Percentiles rank a stretch among this genome's conserved stretches.
Conservation (phyloP, 768 basidiomycete genomes). For the Suillus lakei region DNA sequence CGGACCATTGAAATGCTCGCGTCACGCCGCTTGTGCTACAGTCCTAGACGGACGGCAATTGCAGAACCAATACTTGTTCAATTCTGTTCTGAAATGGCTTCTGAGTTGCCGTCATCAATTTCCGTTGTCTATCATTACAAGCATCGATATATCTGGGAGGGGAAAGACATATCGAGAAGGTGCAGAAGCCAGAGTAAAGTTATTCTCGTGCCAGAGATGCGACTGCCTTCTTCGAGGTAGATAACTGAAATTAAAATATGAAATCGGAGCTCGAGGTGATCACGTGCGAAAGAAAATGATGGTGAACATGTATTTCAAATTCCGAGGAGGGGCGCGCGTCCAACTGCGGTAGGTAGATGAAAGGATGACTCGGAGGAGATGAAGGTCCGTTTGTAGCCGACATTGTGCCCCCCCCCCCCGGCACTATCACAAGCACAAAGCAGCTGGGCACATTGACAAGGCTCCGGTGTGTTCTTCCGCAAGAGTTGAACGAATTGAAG, state of each 20-base stretch:
- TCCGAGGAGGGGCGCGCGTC: not conserved
- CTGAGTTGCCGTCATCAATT: not conserved
- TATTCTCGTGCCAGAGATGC: not conserved
- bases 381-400: not conserved
- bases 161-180: slow-evolving; percentile 2
- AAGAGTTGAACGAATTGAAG: not conserved
- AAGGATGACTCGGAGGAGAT: slow-evolving; percentile 4
- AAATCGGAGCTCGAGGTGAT: slow-evolving; percentile 1
- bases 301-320: not conserved
- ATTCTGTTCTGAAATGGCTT: not conserved
- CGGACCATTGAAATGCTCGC: not conserved
- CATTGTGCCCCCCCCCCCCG: not conserved
- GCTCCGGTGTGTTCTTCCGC: not conserved
- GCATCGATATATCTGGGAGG: not conserved
- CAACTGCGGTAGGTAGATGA: not conserved
- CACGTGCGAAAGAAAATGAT: not conserved
- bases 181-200: not conserved
- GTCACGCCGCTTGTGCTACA: not conserved
- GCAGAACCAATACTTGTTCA: not conserved
- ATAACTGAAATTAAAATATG: not conserved
- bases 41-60: not conserved
- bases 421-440: not conserved
- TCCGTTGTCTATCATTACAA: not conserved
- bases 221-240: slow-evolving; percentile 1
- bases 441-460: not conserved